A percentile compares a stretch with the other conserved stretches of the same genome.
Evolutionary conservation across 75 land plant genomes (phyloP).

Genomic region (Sequoia sempervirens): DNA sequence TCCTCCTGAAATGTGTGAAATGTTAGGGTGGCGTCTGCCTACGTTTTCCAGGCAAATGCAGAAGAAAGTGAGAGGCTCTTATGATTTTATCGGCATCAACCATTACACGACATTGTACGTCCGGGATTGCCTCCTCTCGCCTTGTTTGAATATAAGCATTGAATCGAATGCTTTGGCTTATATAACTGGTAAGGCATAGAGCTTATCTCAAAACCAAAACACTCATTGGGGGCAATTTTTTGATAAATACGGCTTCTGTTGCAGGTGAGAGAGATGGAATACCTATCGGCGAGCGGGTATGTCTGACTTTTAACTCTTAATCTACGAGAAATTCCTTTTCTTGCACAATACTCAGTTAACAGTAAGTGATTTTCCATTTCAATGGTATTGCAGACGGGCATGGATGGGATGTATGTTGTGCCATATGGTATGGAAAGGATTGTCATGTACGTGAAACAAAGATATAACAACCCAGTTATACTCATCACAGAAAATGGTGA

Average conservation of each 20-base stretch:
- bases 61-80: constrained; percentile 15
- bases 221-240: too few relatives aligned
- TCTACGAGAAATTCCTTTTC: neutral
- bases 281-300: constrained; percentile 40
- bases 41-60: constrained; percentile 10
- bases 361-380: constrained; percentile 12
- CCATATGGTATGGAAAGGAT: constrained; percentile 24
- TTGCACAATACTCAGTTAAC: constrained; percentile 1
- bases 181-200: neutral
- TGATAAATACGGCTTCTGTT: neutral
- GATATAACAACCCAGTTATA: constrained; percentile 24
- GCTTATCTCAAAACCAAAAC: neutral
- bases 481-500: constrained; percentile 34
- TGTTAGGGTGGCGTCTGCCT: constrained; percentile 28
- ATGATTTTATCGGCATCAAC: constrained; percentile 51
- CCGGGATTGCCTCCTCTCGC: neutral
- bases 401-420: neutral
- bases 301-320: neutral
- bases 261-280: constrained; percentile 34
- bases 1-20: constrained; percentile 27
- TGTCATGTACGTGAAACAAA: constrained; percentile 10
- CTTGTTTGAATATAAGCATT: neutral
- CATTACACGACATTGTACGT: constrained; percentile 27
- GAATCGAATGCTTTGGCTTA: neutral
- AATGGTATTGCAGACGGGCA: constrained; percentile 9